These are phyloP conservation scores for Entamoeba histolytica DNA, from an alignment of 208 protist genomes.

Conservation along the genomic window DNA sequence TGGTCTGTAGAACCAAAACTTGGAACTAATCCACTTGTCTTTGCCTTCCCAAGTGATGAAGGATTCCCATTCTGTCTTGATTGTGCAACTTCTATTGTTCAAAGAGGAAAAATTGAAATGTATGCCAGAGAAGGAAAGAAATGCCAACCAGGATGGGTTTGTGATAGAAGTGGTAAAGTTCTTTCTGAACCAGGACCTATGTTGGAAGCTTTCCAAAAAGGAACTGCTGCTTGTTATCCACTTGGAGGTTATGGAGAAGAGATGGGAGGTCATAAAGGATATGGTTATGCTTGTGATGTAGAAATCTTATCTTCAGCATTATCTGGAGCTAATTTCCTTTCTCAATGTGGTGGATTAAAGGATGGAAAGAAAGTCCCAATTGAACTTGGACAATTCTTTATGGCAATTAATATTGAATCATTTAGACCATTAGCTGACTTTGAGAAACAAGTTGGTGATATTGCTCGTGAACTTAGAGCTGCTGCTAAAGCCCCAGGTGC, in stretches of 20 bases:
- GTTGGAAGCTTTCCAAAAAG: background rate
- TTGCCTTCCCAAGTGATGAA: conserved; percentile 31
- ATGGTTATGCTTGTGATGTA: conserved; percentile 13
- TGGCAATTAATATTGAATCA: background rate
- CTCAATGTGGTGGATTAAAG: background rate
- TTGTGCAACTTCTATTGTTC: conserved; percentile 27
- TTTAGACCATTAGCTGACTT: conserved; percentile 1
- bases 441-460: background rate
- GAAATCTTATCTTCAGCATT: conserved; percentile 11
- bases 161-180: background rate
- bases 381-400: conserved; percentile 20
- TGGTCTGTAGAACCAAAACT: conserved; percentile 19
- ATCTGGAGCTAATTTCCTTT: conserved; percentile 1
- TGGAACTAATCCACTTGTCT: conserved; percentile 32
- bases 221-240: background rate
- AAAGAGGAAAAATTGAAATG: conserved; percentile 28
- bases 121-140: conserved; percentile 11
- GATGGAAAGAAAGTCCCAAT: conserved; percentile 4
- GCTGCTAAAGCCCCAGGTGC: conserved; percentile 6
- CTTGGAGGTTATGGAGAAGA: conserved; percentile 28
- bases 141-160: conserved; percentile 22
- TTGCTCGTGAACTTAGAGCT: conserved; percentile 6
- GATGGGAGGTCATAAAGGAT: conserved; percentile 33
- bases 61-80: conserved; percentile 26
- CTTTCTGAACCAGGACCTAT: background rate